Evolutionary conservation across 2,329 filamentous ascomycete genomes (phyloP), one percentile per base, ranked within the genome.

Genomic region (Aschersonia sp.): DNA sequence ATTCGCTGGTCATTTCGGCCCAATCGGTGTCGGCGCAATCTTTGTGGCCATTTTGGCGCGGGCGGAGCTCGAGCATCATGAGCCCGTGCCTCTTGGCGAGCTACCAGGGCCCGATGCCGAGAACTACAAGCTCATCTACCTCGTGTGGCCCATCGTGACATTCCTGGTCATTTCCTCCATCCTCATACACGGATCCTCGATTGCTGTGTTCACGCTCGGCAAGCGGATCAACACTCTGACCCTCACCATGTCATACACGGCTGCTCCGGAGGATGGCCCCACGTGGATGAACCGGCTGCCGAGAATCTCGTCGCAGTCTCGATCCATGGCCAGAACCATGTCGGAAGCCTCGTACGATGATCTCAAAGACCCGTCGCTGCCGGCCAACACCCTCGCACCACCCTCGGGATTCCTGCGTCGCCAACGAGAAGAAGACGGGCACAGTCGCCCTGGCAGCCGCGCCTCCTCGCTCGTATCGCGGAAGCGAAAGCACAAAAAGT

Each of bases 201-300:
- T 98, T 56, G 92, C 92, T 5, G 92, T 98, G 7, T 98, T 98
- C 58, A 97, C 92, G 0, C 77, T 98, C 1, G 92, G 92, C 57
- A 98, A 97, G 66, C 89, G 86, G 51, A 98, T 98, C 76, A 97
- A 97, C 67, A 97, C 92, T 0, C 68, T 98, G 54, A 89, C 87
- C 1, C 73, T 98, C 51, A 95, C 92, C 48, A 86, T 98, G 77
- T 95, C 92, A 0, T 98, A 97, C 68, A 98, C 92, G 0, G 79
- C 83, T 51, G 88, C 83, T 14, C 85, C 84, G 45, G 90, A 95
- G 48, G 87, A 94, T 37, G 87, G 88, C 0, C 85, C 88, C 2
- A 81, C 81, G 2, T 98, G 92, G 92, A 94, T 97, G 85, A 92
- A 94, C 55, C 77, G 92, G 47, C 71, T 98, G 42, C 92, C 92